A percentile compares a stretch with the other conserved stretches of the same genome.
phyloP scores from a whole-genome alignment of 192 early-diverging fungal genomes.

The Coemansia sp. region DNA sequence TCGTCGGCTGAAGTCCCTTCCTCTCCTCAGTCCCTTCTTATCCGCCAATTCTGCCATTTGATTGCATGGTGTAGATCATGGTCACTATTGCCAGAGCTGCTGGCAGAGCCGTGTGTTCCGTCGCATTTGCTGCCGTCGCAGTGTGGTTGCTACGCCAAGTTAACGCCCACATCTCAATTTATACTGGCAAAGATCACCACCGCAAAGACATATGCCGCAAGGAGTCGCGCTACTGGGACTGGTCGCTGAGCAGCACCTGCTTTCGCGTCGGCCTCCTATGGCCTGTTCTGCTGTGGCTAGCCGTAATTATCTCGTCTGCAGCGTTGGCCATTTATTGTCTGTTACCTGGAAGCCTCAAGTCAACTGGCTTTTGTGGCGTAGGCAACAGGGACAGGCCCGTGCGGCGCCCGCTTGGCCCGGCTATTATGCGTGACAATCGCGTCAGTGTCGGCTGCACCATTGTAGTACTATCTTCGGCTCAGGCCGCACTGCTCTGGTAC shows the following conservation, averaged over 20 bases:
- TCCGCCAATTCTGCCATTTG: neutral
- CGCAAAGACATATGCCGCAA: neutral
- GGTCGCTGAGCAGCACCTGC: slow-evolving; percentile 16
- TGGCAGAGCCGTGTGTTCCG: neutral
- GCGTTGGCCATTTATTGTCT: slow-evolving; percentile 6
- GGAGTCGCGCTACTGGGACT: slow-evolving; percentile 5
- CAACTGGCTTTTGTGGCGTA: neutral
- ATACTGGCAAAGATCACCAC: neutral
- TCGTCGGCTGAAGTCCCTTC: no score
- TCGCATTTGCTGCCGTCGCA: neutral
- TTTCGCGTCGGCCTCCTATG: slow-evolving; percentile 22
- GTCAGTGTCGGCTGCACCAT: neutral
- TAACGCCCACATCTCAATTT: neutral
- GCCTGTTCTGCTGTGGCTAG: neutral
- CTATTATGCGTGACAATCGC: slow-evolving; percentile 14
- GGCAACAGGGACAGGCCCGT: neutral
- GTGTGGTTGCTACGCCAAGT: neutral
- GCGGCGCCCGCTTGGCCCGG: slow-evolving; percentile 5
- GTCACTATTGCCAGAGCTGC: neutral
- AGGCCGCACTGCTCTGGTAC: neutral
- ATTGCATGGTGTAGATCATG: neutral
- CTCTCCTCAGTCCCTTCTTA: no score
- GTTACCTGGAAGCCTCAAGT: neutral
- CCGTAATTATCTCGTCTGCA: neutral
- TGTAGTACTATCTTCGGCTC: neutral